phyloP scores from a whole-genome alignment of 2,329 filamentous ascomycete genomes.

The Penicillium sp. region DNA sequence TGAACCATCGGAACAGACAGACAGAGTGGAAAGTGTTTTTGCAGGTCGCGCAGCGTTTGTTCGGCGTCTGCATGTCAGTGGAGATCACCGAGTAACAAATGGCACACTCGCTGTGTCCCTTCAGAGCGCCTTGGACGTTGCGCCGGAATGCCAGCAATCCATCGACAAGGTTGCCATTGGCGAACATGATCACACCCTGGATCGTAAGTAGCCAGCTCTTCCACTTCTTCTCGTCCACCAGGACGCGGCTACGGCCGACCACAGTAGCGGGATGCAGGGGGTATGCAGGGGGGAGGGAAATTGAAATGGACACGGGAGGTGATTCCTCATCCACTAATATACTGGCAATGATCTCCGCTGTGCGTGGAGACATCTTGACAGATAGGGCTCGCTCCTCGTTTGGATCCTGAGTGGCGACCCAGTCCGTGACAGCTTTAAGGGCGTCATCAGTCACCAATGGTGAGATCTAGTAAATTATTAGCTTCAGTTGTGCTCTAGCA shows the following conservation, averaged over 20 bases:
- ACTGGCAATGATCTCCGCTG: conserved; percentile 75
- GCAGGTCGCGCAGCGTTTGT: conserved; percentile 89
- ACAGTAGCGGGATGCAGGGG: conserved; percentile 80
- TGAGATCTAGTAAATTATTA: conserved; percentile 35
- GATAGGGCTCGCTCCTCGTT: conserved; percentile 56
- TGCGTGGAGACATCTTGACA: conserved; percentile 71
- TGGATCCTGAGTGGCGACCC: conserved; percentile 44
- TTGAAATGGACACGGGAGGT: conserved; percentile 77
- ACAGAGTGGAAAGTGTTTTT: conserved; percentile 88
- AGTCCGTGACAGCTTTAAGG: conserved; percentile 41
- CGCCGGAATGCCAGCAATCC: conserved; percentile 81
- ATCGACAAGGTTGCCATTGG: conserved; percentile 84
- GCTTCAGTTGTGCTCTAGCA: conserved; percentile 27
- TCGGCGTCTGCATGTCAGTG: conserved; percentile 82
- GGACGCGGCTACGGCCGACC: conserved; percentile 75
- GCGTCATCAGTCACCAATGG: conserved; percentile 44
- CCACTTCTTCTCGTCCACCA: conserved; percentile 90
- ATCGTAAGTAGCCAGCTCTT: conserved; percentile 84
- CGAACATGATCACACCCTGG: conserved; percentile 90
- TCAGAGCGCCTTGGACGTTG: conserved; percentile 84
- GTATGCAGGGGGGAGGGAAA: conserved; percentile 77
- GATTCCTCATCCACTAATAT: conserved; percentile 87
- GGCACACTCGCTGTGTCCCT: conserved; percentile 91
- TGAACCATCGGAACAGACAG: conserved; percentile 97
- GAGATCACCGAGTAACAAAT: conserved; percentile 97